Percentiles rank a stretch among this genome's conserved stretches.
Conservation (phyloP, 305 asterid genomes). For the Striga hermonthica region DNA sequence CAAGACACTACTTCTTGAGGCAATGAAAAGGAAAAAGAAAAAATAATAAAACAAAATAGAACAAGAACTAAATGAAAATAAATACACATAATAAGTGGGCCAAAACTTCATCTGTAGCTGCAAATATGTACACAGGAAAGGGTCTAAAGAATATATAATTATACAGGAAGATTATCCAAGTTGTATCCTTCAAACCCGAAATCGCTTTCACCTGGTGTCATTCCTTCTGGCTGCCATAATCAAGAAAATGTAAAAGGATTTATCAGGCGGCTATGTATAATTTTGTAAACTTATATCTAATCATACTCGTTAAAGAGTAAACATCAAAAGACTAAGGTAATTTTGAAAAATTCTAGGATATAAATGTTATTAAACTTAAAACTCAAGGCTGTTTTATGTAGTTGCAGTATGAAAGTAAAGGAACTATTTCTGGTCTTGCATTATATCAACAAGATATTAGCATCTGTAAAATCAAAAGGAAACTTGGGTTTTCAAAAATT, state of each 20-base stretch:
- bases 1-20: conserved; percentile 23
- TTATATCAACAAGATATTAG: too few species aligned
- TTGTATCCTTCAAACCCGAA: conserved; percentile 59
- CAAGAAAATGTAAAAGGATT: not conserved
- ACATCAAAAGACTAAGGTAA: not conserved
- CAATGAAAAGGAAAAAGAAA: not conserved
- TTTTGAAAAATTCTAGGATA: not conserved
- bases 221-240: conserved; percentile 49
- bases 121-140: conserved; percentile 44
- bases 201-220: conserved; percentile 51
- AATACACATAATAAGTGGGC: conserved; percentile 20
- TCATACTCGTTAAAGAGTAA: too few species aligned
- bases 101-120: conserved; percentile 33
- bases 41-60: not conserved
- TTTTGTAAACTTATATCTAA: too few species aligned
- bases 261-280: too few species aligned
- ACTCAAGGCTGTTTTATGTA: too few species aligned
- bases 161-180: conserved; percentile 70
- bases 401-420: too few species aligned
- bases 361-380: too few species aligned
- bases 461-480: too few species aligned
- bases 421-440: too few species aligned
- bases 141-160: conserved; percentile 21
- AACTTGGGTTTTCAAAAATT: too few species aligned
- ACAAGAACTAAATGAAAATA: not conserved